phyloP scores from a whole-genome alignment of 495 filamentous ascomycete species.

The Trichoderma orchidacearum region DNA sequence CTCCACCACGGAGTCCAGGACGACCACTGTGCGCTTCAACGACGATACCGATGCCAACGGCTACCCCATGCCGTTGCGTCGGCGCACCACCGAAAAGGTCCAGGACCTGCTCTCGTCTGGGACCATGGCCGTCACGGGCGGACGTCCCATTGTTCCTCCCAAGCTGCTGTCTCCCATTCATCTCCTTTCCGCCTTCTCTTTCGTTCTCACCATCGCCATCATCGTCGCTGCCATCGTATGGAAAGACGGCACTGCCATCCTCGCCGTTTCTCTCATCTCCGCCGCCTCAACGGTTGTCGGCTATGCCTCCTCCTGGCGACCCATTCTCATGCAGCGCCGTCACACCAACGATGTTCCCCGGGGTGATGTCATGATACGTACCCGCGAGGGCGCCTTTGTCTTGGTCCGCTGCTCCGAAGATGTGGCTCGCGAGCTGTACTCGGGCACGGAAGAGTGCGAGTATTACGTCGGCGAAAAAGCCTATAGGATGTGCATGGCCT shows the following conservation, averaged over 20 bases:
- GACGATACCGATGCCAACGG: slow-evolving; percentile 1
- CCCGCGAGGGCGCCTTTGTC: slow-evolving; percentile 46
- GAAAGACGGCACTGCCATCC: slow-evolving; percentile 39
- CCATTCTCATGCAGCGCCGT: slow-evolving; percentile 33
- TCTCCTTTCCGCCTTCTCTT: slow-evolving; percentile 34
- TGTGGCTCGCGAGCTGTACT: slow-evolving; percentile 50
- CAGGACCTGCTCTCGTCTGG: slow-evolving; percentile 21
- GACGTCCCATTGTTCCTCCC: slow-evolving; percentile 31
- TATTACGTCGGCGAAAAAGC: slow-evolving; percentile 28
- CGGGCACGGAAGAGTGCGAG: slow-evolving; percentile 41
- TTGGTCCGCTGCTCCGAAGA: slow-evolving; percentile 48
- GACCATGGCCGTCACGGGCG: slow-evolving; percentile 15
- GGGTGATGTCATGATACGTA: slow-evolving; percentile 49
- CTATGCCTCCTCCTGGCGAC: slow-evolving; percentile 40
- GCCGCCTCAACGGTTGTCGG: slow-evolving; percentile 36
- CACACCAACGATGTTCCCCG: slow-evolving; percentile 33
- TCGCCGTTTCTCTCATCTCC: slow-evolving; percentile 31
- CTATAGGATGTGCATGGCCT: slow-evolving; percentile 38
- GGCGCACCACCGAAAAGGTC: slow-evolving; percentile 18
- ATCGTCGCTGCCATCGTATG: slow-evolving; percentile 16
- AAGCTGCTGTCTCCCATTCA: slow-evolving; percentile 34
- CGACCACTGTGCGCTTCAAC: not conserved
- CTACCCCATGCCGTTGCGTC: slow-evolving; percentile 5
- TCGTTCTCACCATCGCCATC: slow-evolving; percentile 32
- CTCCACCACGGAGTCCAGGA: not conserved